Conservation (phyloP, 306 rosid species). For the Erythrophleum fordii region DNA sequence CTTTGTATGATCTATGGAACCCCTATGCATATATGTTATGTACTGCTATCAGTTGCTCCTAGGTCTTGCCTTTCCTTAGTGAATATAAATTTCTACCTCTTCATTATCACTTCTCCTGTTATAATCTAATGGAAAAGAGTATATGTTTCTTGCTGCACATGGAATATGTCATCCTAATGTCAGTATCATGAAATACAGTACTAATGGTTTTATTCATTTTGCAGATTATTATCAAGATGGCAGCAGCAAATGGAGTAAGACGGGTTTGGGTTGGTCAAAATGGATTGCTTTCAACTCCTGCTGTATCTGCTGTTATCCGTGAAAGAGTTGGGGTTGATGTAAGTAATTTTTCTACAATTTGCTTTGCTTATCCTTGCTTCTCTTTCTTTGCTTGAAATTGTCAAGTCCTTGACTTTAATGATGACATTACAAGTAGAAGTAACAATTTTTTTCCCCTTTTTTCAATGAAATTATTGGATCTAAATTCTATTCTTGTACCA, state of each 20-base stretch:
- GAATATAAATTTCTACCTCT: background rate
- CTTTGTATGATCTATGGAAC: background rate
- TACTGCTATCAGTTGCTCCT: background rate
- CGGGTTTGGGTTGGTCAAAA: conserved; percentile 95
- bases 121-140: conserved; percentile 14
- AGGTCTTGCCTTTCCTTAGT: background rate
- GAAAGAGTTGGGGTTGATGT: conserved; percentile 92
- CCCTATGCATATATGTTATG: background rate
- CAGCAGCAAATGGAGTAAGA: conserved; percentile 94
- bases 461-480: conserved; percentile 14
- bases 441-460: background rate
- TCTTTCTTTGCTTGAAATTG: background rate
- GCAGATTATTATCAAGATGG: conserved; percentile 89
- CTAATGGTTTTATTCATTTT: conserved; percentile 26
- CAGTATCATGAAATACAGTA: conserved; percentile 4
- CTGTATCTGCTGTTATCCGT: conserved; percentile 93
- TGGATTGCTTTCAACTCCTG: conserved; percentile 98
- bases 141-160: background rate
- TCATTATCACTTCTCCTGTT: background rate
- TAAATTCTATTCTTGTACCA: conserved; percentile 44
- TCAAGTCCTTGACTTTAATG: conserved; percentile 24
- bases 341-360: conserved; percentile 44
- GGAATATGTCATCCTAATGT: conserved; percentile 17
- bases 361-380: background rate
- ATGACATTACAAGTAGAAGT: background rate